Evolutionary conservation across 306 rosid species (phyloP).

Genomic region (Cucurbita pepo): DNA sequence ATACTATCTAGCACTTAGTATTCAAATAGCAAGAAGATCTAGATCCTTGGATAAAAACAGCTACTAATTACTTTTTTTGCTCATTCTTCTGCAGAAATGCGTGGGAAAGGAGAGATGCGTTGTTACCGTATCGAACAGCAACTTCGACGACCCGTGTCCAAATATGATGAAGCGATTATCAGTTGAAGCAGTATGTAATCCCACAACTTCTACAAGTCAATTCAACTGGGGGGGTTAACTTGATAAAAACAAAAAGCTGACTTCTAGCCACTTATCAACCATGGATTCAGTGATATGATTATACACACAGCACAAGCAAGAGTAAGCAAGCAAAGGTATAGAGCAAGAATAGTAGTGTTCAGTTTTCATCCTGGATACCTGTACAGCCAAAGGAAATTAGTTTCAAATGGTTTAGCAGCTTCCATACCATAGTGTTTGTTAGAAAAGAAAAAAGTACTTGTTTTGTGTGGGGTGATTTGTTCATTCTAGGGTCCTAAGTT

Average conservation of each 20-base stretch:
- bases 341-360: not conserved
- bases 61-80: not conserved
- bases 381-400: not conserved
- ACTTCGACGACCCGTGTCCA: conserved; percentile 86
- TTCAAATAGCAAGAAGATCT: not conserved
- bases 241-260: not conserved
- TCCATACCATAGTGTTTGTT: not conserved
- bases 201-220: conserved; percentile 15
- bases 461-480: not conserved
- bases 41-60: not conserved
- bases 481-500: not conserved
- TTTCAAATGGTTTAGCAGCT: conserved; percentile 3
- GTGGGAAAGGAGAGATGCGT: conserved; percentile 52
- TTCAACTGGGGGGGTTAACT: conserved; percentile 25
- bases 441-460: not conserved
- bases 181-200: conserved; percentile 77
- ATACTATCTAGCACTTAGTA: not conserved
- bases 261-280: not conserved
- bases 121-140: conserved; percentile 61
- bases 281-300: not conserved
- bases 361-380: not conserved
- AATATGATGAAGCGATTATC: conserved; percentile 75
- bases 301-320: conserved; percentile 1
- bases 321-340: not conserved
- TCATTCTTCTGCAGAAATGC: conserved; percentile 44